Base-by-base conservation (phyloP, 495 filamentous ascomycete genomes). In the Lentithecium fluviatile region DNA sequence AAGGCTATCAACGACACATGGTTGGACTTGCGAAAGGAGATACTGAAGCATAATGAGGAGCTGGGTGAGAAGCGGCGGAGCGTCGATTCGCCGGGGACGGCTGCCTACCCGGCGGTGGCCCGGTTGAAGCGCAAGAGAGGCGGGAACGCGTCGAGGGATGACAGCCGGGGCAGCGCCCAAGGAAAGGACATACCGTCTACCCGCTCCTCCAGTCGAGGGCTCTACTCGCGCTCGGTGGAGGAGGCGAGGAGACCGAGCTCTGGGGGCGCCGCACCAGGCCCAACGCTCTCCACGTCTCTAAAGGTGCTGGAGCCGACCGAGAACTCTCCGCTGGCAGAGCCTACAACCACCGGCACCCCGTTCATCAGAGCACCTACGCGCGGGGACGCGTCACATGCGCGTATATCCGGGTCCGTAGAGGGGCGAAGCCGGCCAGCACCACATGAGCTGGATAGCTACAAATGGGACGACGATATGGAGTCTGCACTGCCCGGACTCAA, bases 281-380 rank as follows among this genome's bases (percentile, higher is more conserved):
- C 34, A 1, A 54, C 56, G 15, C 51, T 70, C 21, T 46, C 64
- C 25, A 51, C 40, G 6, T 64, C 67, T 1, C 38, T 64, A 25
- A 56, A 61, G 15, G 53, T 47, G 2, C 36, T 65, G 23, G 65
- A 63, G 4, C 36, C 36, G n/a, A 38, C 36, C 24, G 65, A 67
- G 24, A 20, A 12, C 25, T 47, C 48, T 20, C 38, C 61, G 23
- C 38, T 37, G 20, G 29, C 50, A 2, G 68, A 55, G 2, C 19
- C 52, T 34, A 45, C 60, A 21, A 76, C 72, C 5, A 77, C 75
- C 8, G 71, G 75, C 1, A 77, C 60, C 0, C 75, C 75, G 0
- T 77, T 77, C 40, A 71, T 75, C n/a, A 62, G 75, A 53, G 75
- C 73, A 11, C 75, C 73, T 21, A 74, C 73, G 1, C 54, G 71